A percentile compares a stretch with the other conserved stretches of the same genome.
phyloP scores from a whole-genome alignment of 2,329 filamentous ascomycete genomes.

The Fusarium buharicum region DNA sequence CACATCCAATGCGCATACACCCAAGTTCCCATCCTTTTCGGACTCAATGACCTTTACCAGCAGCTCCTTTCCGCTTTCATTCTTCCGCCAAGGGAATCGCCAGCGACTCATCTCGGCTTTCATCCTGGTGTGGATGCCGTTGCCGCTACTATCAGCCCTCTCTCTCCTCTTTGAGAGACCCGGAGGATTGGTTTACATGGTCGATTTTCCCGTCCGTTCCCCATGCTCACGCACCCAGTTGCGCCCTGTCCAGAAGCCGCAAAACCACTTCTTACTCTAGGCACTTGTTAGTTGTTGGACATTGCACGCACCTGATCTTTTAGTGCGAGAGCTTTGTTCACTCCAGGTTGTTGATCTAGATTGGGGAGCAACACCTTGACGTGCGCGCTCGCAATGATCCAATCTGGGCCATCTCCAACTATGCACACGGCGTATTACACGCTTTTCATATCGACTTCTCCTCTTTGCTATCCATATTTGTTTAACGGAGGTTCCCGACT shows the following conservation, averaged over 20 bases:
- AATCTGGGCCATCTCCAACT: slow-evolving; percentile 40
- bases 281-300: slow-evolving; percentile 19
- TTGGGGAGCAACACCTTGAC: slow-evolving; percentile 37
- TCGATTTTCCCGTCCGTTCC: slow-evolving; percentile 35
- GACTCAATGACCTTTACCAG: slow-evolving; percentile 33
- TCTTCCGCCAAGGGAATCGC: slow-evolving; percentile 26
- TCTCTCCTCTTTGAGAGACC: slow-evolving; percentile 35
- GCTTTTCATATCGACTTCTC: slow-evolving; percentile 38
- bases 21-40: slow-evolving; percentile 26
- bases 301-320: slow-evolving; percentile 25
- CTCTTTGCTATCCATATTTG: slow-evolving; percentile 37
- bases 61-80: slow-evolving; percentile 28
- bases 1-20: slow-evolving; percentile 20
- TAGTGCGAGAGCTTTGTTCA: slow-evolving; percentile 34
- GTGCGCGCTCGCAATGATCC: slow-evolving; percentile 40
- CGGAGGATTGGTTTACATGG: slow-evolving; percentile 40
- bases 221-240: slow-evolving; percentile 30
- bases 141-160: slow-evolving; percentile 33
- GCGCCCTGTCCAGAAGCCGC: slow-evolving; percentile 30
- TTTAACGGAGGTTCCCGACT: slow-evolving; percentile 43
- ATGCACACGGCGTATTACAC: slow-evolving; percentile 27
- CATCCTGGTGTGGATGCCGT: slow-evolving; percentile 32
- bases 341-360: slow-evolving; percentile 38
- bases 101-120: slow-evolving; percentile 41
- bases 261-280: slow-evolving; percentile 25